Evolutionary conservation across 2,329 filamentous ascomycete genomes (phyloP), one percentile per base, ranked within the genome.

Genomic region (Nemania sp.): DNA sequence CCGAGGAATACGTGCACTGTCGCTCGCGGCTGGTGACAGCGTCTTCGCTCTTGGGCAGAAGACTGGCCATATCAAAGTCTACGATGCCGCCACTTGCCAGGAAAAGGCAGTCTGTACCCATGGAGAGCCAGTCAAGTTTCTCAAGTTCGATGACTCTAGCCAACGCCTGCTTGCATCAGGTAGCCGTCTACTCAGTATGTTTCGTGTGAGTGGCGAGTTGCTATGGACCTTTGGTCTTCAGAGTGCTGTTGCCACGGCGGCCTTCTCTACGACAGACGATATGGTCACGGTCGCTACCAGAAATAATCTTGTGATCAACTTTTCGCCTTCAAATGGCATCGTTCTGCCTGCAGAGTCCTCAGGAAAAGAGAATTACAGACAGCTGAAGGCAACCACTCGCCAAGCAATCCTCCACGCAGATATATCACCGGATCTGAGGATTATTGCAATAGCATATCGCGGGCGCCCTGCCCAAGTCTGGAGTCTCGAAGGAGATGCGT

Each of bases 1-100:
- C 43, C 40, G 45, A 34, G 49, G 46, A 6, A 18, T 49, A 29
- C 42, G 49, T 17, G 50, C 57, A 32, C 21, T 50, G 13, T 54
- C 57, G 2, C 29, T 59, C 13, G 45, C 49, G 5, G 50, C 34
- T 15, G 50, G 49, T 18, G 57, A 59, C 20, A 42, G 21, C 34
- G n/a, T 42, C n/a, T 59, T 59, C 45, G 57, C 50, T 34, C 49
- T 59, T 37, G 57, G 57, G 21, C 49, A 54, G 17, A 54, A 35
- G 35, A 35, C 49, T 3, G 50, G 57, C 34, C 42, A 59, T 17
- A 54, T 59, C n/a, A 54, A 45, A 39, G n/a, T 59, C 7, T 59
- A 59, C 46, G 34, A 59, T 25, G 35, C 57, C 35, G 39, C 45
- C 9, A 59, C 57, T 29, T 59, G 51, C 25, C 43, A 54, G 37